Percentiles rank a stretch among this genome's conserved stretches.
phyloP scores from a whole-genome alignment of 176 grass and related monocot genomes.

The Pontederia crassipes region DNA sequence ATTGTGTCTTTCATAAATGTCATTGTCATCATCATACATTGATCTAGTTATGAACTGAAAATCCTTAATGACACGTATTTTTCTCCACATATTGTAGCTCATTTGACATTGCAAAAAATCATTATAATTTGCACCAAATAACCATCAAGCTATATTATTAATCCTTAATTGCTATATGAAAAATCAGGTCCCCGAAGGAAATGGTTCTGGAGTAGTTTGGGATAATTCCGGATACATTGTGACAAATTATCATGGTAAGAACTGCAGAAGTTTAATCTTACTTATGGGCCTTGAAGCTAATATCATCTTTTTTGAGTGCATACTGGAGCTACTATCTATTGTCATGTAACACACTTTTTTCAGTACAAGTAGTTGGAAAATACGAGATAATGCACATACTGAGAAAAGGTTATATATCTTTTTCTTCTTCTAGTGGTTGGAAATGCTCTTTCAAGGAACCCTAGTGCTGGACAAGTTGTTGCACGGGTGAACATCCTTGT shows the following conservation, averaged over 20 bases:
- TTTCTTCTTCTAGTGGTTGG: conserved; percentile 54
- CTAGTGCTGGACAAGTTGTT: conserved; percentile 69
- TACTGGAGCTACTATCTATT: too few relatives aligned
- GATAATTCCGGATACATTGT: conserved; percentile 79
- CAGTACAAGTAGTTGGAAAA: too few relatives aligned
- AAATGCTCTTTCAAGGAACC: conserved; percentile 82
- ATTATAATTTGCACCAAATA: too few relatives aligned
- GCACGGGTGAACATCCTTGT: conserved; percentile 93
- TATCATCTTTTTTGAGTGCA: not conserved
- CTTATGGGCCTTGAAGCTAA: not conserved
- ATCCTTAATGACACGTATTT: too few relatives aligned
- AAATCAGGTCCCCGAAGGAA: conserved; percentile 92
- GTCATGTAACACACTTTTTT: too few relatives aligned
- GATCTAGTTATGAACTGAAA: too few relatives aligned
- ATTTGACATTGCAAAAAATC: too few relatives aligned
- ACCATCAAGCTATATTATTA: too few relatives aligned
- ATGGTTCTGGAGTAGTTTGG: conserved; percentile 97
- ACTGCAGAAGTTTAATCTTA: conserved; percentile 1
- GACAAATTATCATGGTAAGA: conserved; percentile 98
- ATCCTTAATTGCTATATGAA: not conserved
- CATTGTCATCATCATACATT: not conserved
- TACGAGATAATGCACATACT: too few relatives aligned
- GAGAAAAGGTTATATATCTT: not conserved
- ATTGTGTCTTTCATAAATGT: not conserved
- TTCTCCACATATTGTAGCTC: too few relatives aligned